Percentiles rank a stretch among this genome's conserved stretches.
These are phyloP conservation scores for Monilinia vaccinii-corymbosi DNA, from an alignment of 2,329 filamentous ascomycete genomes.

Conservation along the genomic window DNA sequence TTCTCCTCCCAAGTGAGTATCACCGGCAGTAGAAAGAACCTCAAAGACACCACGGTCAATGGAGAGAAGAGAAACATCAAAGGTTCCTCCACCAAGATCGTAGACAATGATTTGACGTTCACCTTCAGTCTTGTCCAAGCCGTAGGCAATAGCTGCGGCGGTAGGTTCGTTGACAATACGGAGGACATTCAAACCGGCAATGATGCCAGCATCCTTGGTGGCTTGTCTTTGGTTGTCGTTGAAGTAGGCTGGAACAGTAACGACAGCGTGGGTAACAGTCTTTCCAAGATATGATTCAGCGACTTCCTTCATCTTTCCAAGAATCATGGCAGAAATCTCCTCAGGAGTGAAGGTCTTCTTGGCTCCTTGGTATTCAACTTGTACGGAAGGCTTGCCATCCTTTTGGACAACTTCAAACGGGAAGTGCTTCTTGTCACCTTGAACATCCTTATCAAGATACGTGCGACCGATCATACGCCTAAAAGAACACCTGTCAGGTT, in stretches of 20 bases:
- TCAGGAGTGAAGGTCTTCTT: conserved; percentile 69
- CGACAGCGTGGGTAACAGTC: conserved; percentile 79
- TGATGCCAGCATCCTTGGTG: conserved; percentile 88
- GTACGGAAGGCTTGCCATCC: conserved; percentile 80
- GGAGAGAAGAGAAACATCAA: conserved; percentile 87
- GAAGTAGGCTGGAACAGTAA: conserved; percentile 96
- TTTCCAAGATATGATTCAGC: conserved; percentile 72
- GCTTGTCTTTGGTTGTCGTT: conserved; percentile 96
- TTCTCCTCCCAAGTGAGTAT: conserved; percentile 95
- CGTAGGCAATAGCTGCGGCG: conserved; percentile 90
- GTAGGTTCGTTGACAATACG: conserved; percentile 96
- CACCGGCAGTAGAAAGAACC: conserved; percentile 89
- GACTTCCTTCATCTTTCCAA: conserved; percentile 78
- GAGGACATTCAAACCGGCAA: conserved; percentile 89
- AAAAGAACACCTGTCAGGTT: conserved; percentile 28
- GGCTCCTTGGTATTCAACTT: conserved; percentile 49
- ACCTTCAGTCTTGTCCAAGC: conserved; percentile 74
- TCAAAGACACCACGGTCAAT: conserved; percentile 92
- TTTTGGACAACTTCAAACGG: conserved; percentile 90
- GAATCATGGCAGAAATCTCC: conserved; percentile 72
- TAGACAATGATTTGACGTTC: conserved; percentile 89
- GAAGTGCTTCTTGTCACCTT: conserved; percentile 95
- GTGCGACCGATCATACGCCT: conserved; percentile 82
- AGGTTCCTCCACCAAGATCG: conserved; percentile 89
- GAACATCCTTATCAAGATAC: conserved; percentile 75